Conservation (phyloP, 805 yeast species). For the Ogataea dorogensis region DNA sequence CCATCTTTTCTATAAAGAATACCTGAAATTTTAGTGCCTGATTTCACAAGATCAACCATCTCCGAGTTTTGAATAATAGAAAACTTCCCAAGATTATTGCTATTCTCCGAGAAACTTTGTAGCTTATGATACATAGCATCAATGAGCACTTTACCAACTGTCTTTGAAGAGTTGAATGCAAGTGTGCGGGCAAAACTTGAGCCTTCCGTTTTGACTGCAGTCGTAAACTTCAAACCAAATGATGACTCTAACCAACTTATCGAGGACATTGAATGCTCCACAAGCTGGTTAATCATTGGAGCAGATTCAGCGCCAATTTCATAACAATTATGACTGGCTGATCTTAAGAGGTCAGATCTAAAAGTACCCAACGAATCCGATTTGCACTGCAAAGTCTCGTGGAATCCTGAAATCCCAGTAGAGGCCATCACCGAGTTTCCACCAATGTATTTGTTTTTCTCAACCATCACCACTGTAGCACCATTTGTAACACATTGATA, state of each 20-base stretch:
- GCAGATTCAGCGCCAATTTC: slow-evolving; percentile 54
- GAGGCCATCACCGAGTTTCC: slow-evolving; percentile 65
- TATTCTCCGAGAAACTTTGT: no score
- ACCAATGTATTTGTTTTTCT: slow-evolving; percentile 55
- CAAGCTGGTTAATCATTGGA: slow-evolving; percentile 37
- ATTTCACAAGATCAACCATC: slow-evolving; percentile 39
- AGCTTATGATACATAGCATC: slow-evolving; percentile 46
- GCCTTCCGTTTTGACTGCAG: slow-evolving; percentile 11
- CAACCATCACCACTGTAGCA: slow-evolving; percentile 52
- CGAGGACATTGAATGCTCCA: slow-evolving; percentile 59
- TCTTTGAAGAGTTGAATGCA: slow-evolving; percentile 25
- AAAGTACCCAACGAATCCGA: slow-evolving; percentile 66
- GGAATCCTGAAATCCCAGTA: slow-evolving; percentile 67
- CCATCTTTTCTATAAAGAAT: slow-evolving; percentile 29
- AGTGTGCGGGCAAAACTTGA: slow-evolving; percentile 17
- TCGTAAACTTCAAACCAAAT: slow-evolving; percentile 47
- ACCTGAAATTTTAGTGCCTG: slow-evolving; percentile 22
- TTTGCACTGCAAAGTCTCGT: slow-evolving; percentile 41
- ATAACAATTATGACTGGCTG: slow-evolving; percentile 43
- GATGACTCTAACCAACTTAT: slow-evolving; percentile 71
- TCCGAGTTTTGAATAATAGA: slow-evolving; percentile 32
- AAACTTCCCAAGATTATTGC: no score
- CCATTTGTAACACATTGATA: slow-evolving; percentile 45
- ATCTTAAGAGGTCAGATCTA: slow-evolving; percentile 57
- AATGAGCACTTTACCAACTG: slow-evolving; percentile 63